phyloP scores from a whole-genome alignment of 371 early-diverging fungal species.

The Mucor lusitanicus region DNA sequence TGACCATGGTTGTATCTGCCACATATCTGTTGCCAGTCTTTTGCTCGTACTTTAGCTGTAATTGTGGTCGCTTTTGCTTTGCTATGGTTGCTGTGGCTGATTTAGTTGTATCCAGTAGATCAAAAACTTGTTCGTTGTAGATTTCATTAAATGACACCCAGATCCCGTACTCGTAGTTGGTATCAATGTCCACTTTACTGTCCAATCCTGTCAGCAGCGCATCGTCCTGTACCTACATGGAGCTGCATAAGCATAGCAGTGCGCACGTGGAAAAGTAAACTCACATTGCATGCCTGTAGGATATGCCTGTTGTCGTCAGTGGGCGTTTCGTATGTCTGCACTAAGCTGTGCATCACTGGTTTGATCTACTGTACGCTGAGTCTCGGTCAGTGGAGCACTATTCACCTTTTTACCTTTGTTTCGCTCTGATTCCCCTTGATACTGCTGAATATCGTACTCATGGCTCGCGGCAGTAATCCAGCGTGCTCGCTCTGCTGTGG shows the following conservation, averaged over 20 bases:
- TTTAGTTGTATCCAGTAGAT: slow-evolving; percentile 57
- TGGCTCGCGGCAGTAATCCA: slow-evolving; percentile 64
- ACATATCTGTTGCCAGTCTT: slow-evolving; percentile 60
- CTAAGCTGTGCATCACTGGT: slow-evolving; percentile 46
- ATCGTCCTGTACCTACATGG: not conserved
- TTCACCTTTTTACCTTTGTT: slow-evolving; percentile 27
- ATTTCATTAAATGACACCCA: slow-evolving; percentile 82
- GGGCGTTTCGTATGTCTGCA: slow-evolving; percentile 32
- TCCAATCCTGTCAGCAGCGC: not conserved
- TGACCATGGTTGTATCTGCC: slow-evolving; percentile 54
- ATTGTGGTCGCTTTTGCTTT: slow-evolving; percentile 36
- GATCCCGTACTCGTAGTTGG: slow-evolving; percentile 66
- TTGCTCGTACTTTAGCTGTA: slow-evolving; percentile 61
- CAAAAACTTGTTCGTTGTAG: slow-evolving; percentile 83
- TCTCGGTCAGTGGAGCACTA: not conserved
- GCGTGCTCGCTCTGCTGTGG: slow-evolving; percentile 20
- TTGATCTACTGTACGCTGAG: slow-evolving; percentile 27
- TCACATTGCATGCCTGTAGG: slow-evolving; percentile 17
- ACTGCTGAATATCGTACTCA: slow-evolving; percentile 60
- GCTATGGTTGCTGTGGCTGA: slow-evolving; percentile 9
- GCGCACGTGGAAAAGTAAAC: not conserved
- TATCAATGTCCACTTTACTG: slow-evolving; percentile 24
- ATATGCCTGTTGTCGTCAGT: slow-evolving; percentile 43
- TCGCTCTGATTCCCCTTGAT: slow-evolving; percentile 34
- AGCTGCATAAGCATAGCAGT: not conserved